phyloP scores from a whole-genome alignment of 108 stramenopile genomes.

The Nitzschia palea region DNA sequence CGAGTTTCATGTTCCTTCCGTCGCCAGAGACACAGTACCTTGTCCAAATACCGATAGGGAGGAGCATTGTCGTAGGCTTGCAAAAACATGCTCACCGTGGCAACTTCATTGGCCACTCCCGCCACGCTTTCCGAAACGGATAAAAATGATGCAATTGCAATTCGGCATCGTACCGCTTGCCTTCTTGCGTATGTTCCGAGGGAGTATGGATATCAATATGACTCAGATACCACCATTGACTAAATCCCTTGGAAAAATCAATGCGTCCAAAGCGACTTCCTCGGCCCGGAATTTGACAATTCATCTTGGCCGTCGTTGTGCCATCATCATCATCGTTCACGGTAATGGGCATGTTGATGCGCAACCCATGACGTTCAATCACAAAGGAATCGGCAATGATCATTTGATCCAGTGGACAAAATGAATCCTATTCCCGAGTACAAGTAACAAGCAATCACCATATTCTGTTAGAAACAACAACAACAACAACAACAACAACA shows the following conservation, averaged over 20 bases:
- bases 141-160: slow-evolving; percentile 42
- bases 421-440: slow-evolving; percentile 11
- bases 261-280: slow-evolving; percentile 32
- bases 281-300: slow-evolving; percentile 1
- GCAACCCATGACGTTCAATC: slow-evolving; percentile 41
- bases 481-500: too few relatives aligned
- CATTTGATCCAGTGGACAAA: slow-evolving; percentile 34
- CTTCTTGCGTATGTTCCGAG: slow-evolving; percentile 50
- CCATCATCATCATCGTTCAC: slow-evolving; percentile 8
- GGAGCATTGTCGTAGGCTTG: slow-evolving; percentile 38
- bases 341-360: slow-evolving; percentile 25
- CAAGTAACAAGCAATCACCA: slow-evolving; percentile 1
- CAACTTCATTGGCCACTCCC: slow-evolving; percentile 31
- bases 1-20: slow-evolving; percentile 41
- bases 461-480: not conserved
- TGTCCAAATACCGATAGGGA: slow-evolving; percentile 44
- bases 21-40: slow-evolving; percentile 54
- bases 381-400: slow-evolving; percentile 19
- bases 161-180: slow-evolving; percentile 51
- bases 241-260: slow-evolving; percentile 28
- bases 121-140: not conserved
- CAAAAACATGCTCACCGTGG: slow-evolving; percentile 39
- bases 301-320: too few relatives aligned
- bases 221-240: slow-evolving; percentile 30
- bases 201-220: slow-evolving; percentile 46